Base-by-base conservation (phyloP, 139 green algal genomes). In the Tetradesmus lagerheimii region DNA sequence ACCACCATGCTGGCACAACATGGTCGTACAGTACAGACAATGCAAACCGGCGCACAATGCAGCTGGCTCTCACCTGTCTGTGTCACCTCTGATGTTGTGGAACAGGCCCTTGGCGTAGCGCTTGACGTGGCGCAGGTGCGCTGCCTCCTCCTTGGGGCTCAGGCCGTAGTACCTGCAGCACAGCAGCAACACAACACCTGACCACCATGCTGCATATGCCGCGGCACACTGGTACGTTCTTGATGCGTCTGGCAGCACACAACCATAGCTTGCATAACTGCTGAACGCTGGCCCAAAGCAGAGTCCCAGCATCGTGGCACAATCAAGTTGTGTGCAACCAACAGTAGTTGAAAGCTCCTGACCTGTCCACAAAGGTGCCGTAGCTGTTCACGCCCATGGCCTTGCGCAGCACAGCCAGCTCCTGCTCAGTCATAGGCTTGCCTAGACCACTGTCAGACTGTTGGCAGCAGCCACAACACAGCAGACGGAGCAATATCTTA, bases 101-200 rank as follows among this genome's bases (percentile, higher is more conserved):
- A 88, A 91, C 38, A 91, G 67, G 31, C 78, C 88, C 66, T 84
- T 88, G 64, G 88, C 88, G 38, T 88, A 91, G 31, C 53, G 29
- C 87, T 74, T 67, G n/a, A 85, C 86, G 15, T 90, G 71, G 18
- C 45, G 45, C 29, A 90, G 41, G 57, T 90, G 75, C 4, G 62
- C 62, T 29, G 62, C 83, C 57, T 88, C 83, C 35, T 88, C 57
- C 57, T 88, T 88, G 39, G 78, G 41, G 34, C 43, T 77, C 75
- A 90, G 25, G 9, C 47, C 74, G 15, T 78, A 71, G 45, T 82
- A 85, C n/a, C 86, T 39, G 34, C 77, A 83, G 77, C 37, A 35
- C 35, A 53, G 57, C 57, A n/a, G 23, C 57, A 71, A 62, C 47
- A 62, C 12, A 20, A 62, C 47, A 20, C 12, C 20, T 23, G 12